Base-by-base conservation (phyloP, 129 eudicot species). In the Pulicaria dysenterica region DNA sequence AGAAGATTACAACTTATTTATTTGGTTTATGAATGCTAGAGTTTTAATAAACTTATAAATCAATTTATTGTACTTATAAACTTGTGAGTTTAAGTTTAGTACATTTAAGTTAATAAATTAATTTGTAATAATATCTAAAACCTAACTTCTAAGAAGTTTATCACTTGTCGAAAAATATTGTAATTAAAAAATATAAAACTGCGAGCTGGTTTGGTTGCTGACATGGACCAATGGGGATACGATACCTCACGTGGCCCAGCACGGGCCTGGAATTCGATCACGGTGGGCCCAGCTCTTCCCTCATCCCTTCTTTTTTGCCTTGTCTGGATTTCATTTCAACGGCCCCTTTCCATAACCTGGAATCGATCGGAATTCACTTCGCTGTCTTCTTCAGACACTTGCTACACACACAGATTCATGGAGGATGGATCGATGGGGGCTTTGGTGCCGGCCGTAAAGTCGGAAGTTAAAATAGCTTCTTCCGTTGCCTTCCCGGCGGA, bases 371-470 rank as follows among this genome's bases (percentile, higher is more conserved):
- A 10, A 75, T 58, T 59, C 36, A 4, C 19, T 16, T 44, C 61
- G 50, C 78, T 14, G 17, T 8, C 31, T 24, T 24, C 31, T 69
- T 69, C 31, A 37, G 63, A 60, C 47, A 42, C 73, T 15, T 9
- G 42, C 59, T 12, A 55, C 38, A 34, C n/a, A 49, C 5, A 40
- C 3, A 49, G 37, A 83, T 24, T 24, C 31, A 24, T 76, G 91
- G 83, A 78, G 15, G 84, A 77, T 46, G 79, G 79, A 80, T 81
- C 90, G 19, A 77, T 61, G 11, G 96, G 87, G 15, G 87, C 75
- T 36, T 70, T 83, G 49, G 96, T 89, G 47, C 96, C 89, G 73
- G 80, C 85, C 40, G 82, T 75, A n/a, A 85, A 81, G 40, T n/a
- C 80, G 11, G 80, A 78, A 56, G 55, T 46, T 12, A 76, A 58